Percentiles rank a stretch among this genome's conserved stretches.
phyloP scores from a whole-genome alignment of 2,329 filamentous ascomycete species.

The Leptosphaerulina australis region DNA sequence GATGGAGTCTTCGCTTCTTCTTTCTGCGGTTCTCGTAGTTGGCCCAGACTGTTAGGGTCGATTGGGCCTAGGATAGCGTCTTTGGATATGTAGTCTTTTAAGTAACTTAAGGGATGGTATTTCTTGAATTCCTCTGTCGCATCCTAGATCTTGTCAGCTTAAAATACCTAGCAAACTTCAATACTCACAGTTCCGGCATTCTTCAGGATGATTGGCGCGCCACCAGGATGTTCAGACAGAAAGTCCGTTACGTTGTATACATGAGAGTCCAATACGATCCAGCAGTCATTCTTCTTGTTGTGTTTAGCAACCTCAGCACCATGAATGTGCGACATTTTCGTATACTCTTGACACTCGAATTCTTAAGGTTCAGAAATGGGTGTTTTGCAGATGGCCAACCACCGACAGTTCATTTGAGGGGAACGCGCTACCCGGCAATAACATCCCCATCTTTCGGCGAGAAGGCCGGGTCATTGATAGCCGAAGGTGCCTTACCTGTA shows the following conservation, averaged over 20 bases:
- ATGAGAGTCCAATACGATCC: slow-evolving; percentile 71
- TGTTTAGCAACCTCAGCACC: slow-evolving; percentile 46
- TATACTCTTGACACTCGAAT: not conserved
- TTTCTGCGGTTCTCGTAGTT: slow-evolving; percentile 32
- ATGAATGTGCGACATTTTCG: slow-evolving; percentile 34
- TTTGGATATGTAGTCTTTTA: slow-evolving; percentile 39
- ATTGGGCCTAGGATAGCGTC: slow-evolving; percentile 36
- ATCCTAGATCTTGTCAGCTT: slow-evolving; percentile 31
- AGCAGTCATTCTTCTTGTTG: slow-evolving; percentile 52
- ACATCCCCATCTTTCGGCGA: slow-evolving; percentile 23
- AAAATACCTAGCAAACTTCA: no score
- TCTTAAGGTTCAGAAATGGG: not conserved
- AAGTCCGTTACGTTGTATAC: slow-evolving; percentile 73
- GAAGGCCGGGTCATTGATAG: slow-evolving; percentile 26
- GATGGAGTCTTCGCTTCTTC: slow-evolving; percentile 27
- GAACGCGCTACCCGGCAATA: slow-evolving; percentile 28
- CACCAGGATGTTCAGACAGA: slow-evolving; percentile 66
- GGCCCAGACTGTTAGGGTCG: slow-evolving; percentile 41
- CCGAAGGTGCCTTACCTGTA: slow-evolving; percentile 22
- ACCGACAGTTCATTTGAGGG: slow-evolving; percentile 31
- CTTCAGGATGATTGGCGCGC: slow-evolving; percentile 51
- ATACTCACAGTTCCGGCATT: slow-evolving; percentile 53
- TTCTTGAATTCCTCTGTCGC: slow-evolving; percentile 46
- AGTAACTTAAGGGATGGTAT: slow-evolving; percentile 42
- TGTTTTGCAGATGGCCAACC: slow-evolving; percentile 23